Evolutionary conservation across 169 alveolate species (phyloP).

Genomic region (Eimeria acervulina): DNA sequence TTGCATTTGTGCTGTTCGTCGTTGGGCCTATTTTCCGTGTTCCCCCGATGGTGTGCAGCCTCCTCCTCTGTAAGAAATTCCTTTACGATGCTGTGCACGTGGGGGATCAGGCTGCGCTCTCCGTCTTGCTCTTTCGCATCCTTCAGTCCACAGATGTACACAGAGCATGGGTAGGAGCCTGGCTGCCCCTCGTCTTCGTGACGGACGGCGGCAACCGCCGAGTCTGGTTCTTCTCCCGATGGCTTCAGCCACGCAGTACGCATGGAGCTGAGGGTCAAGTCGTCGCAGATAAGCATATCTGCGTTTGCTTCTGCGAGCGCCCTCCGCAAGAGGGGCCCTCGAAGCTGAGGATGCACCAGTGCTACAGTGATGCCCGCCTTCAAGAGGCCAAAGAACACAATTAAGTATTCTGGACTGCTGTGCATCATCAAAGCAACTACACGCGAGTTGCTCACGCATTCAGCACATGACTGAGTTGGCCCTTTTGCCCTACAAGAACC

Average conservation of each 20-base stretch:
- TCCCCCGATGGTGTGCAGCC: constrained; percentile 21
- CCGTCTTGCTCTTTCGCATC: constrained; percentile 42
- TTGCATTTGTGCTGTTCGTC: constrained; percentile 49
- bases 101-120: constrained; percentile 70
- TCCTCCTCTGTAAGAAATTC: constrained; percentile 50
- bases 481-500: neutral
- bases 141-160: constrained; percentile 47
- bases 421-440: constrained; percentile 63
- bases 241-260: constrained; percentile 49
- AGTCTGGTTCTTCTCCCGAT: neutral
- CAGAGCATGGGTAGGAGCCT: constrained; percentile 60
- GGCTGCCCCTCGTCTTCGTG: constrained; percentile 43
- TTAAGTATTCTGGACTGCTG: constrained; percentile 61
- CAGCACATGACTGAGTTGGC: neutral
- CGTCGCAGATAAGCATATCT: constrained; percentile 64
- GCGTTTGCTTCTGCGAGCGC: constrained; percentile 43
- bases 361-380: constrained; percentile 68
- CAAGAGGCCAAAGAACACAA: constrained; percentile 51
- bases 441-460: constrained; percentile 14
- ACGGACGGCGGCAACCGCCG: neutral
- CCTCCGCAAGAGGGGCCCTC: constrained; percentile 59
- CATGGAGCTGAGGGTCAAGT: constrained; percentile 50
- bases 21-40: neutral
- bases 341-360: constrained; percentile 62
- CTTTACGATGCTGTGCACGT: constrained; percentile 61